Evolutionary conservation across 2,329 filamentous ascomycete species (phyloP), one percentile per base, ranked within the genome.

Genomic region (Cyanodermella asteris): DNA sequence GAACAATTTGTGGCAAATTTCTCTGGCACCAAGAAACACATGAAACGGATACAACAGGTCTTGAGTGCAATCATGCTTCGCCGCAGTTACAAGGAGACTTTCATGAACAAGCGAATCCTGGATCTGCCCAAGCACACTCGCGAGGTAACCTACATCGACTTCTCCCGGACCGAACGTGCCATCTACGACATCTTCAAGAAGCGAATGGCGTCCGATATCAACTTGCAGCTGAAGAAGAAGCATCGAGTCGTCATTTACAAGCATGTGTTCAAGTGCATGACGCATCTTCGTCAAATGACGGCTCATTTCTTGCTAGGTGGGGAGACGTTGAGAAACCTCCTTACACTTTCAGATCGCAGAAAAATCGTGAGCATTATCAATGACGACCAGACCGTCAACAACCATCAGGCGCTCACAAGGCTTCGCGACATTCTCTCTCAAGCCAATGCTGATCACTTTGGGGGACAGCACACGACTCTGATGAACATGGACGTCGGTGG

Each of bases 301-400:
- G 28, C 22, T 4, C 33, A 35, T 22, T 23, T 23, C 4, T 33
- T 35, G 15, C 13, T 33, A 16, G 9, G 31, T 12, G 31, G 32
- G n/a, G 27, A 33, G 12, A 16, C 18, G n/a, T n/a, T n/a, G n/a
- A n/a, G n/a, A n/a, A n/a, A n/a, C n/a, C n/a, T n/a, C n/a, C n/a
- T n/a, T n/a, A n/a, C n/a, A n/a, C n/a, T n/a, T n/a, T n/a, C n/a
- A n/a, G n/a, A n/a, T n/a, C n/a, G n/a, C n/a, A n/a, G n/a, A n/a
- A n/a, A n/a, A n/a, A n/a, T n/a, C n/a, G n/a, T n/a, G n/a, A n/a
- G n/a, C n/a, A n/a, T n/a, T n/a, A n/a, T n/a, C n/a, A n/a, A n/a
- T n/a, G n/a, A n/a, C n/a, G n/a, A n/a, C n/a, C n/a, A n/a, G n/a
- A n/a, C n/a, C n/a, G n/a, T n/a, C n/a, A n/a, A n/a, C n/a, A n/a